Evolutionary conservation across 179 eudicot species (phyloP).

Genomic region (Heliamphora pulchella): DNA sequence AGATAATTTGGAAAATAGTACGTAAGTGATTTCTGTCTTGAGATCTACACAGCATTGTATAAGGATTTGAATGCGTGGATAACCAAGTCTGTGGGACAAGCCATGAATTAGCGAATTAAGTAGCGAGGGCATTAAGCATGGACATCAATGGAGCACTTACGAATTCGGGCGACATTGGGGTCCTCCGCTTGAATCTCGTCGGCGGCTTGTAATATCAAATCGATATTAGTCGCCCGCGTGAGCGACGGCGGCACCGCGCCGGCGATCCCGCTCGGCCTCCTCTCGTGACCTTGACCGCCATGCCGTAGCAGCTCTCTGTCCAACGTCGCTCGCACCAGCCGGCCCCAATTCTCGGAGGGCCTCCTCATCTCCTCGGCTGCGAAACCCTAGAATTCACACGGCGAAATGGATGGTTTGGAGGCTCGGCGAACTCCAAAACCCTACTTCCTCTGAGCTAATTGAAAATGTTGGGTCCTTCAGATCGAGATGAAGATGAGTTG

Average conservation of each 20-base stretch:
- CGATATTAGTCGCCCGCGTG: slow-evolving; percentile 54
- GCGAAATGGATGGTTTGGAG: neutral
- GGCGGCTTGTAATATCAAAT: slow-evolving; percentile 77
- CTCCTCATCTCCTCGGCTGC: slow-evolving; percentile 45
- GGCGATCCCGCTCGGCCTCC: slow-evolving; percentile 71
- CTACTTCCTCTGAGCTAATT: neutral
- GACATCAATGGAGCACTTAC: slow-evolving; percentile 31
- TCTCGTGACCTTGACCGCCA: slow-evolving; percentile 49
- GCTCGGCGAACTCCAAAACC: neutral
- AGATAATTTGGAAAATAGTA: too few species aligned
- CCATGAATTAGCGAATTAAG: neutral
- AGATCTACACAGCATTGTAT: too few species aligned
- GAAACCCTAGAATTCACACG: slow-evolving; percentile 9
- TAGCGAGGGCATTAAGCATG: neutral
- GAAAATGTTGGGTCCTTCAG: neutral
- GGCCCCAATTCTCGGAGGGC: slow-evolving; percentile 76
- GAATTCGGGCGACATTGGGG: slow-evolving; percentile 85
- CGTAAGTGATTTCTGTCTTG: too few species aligned
- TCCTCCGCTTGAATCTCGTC: slow-evolving; percentile 89
- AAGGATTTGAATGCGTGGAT: neutral
- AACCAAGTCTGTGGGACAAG: neutral
- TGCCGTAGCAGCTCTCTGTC: slow-evolving; percentile 48
- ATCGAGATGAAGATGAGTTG: neutral
- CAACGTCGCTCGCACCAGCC: slow-evolving; percentile 71
- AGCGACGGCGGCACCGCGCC: slow-evolving; percentile 84